A percentile compares a stretch with the other conserved stretches of the same genome.
Conservation (phyloP, 176 grass and related monocot species). For the Aechmea fasciata region DNA sequence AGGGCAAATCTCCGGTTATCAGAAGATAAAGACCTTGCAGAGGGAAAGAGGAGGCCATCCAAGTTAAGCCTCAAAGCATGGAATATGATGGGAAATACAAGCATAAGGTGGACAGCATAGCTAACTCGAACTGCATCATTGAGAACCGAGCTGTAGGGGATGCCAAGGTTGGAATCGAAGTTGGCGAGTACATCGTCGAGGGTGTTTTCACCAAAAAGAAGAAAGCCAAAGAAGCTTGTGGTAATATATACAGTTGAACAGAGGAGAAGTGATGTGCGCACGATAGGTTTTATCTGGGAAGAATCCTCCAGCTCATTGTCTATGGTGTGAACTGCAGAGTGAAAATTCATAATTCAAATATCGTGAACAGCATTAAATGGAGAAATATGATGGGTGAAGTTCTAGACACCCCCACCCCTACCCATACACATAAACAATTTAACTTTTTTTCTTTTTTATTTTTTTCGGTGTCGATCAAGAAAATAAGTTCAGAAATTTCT, state of each 20-base stretch:
- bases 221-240: constrained; percentile 85
- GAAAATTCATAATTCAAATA: neutral
- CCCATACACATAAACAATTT: too few relatives aligned
- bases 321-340: constrained; percentile 73
- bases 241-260: constrained; percentile 78
- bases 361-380: neutral
- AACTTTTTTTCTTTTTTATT: too few relatives aligned
- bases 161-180: constrained; percentile 83
- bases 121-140: constrained; percentile 80
- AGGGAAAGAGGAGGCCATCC: constrained; percentile 73
- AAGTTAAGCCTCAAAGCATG: constrained; percentile 84
- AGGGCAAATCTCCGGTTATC: constrained; percentile 60
- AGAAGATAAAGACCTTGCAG: constrained; percentile 39
- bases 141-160: constrained; percentile 74
- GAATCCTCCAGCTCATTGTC: constrained; percentile 77
- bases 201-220: constrained; percentile 77
- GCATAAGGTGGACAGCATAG: constrained; percentile 88
- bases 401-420: too few relatives aligned
- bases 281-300: constrained; percentile 78
- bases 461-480: too few relatives aligned
- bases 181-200: constrained; percentile 85
- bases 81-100: constrained; percentile 98
- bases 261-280: constrained; percentile 48
- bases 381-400: too few relatives aligned
- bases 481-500: too few relatives aligned